Conservation (phyloP, 2,329 filamentous ascomycete genomes). For the Botrytis deweyae region DNA sequence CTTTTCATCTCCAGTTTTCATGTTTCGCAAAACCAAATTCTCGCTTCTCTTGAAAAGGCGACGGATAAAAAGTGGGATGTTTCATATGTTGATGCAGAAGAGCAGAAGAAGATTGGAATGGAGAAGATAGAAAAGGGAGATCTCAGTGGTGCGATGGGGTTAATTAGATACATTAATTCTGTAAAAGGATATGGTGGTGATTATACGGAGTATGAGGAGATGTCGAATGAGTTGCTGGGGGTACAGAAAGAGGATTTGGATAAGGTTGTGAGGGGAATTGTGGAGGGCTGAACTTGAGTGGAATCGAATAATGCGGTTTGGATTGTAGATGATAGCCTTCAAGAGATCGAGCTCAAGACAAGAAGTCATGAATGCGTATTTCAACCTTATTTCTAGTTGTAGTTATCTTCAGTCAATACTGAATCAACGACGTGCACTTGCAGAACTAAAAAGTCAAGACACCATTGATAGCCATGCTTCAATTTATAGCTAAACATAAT, state of each 20-base stretch:
- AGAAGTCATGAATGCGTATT: no score
- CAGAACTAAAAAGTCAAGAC: no score
- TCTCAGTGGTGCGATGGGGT: neutral
- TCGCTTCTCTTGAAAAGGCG: neutral
- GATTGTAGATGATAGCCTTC: neutral
- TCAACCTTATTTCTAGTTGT: no score
- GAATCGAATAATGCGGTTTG: neutral
- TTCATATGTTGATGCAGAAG: neutral
- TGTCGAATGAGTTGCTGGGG: neutral
- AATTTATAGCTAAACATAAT: no score
- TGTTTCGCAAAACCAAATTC: neutral
- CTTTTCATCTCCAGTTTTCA: neutral
- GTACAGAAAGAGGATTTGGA: neutral
- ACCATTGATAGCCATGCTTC: no score
- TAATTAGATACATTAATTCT: neutral
- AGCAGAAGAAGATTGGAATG: neutral
- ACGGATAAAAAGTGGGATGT: neutral
- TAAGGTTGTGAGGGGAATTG: neutral
- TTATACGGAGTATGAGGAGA: neutral
- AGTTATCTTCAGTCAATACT: no score
- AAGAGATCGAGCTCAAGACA: no score
- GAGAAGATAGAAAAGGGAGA: neutral
- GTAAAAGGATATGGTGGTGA: neutral
- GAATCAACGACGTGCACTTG: no score
- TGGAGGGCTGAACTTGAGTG: neutral